Percentiles rank a stretch among this genome's conserved stretches.
These are phyloP conservation scores for Cyclostephanos tholiformis DNA, from an alignment of 108 stramenopile genomes.

Conservation along the genomic window DNA sequence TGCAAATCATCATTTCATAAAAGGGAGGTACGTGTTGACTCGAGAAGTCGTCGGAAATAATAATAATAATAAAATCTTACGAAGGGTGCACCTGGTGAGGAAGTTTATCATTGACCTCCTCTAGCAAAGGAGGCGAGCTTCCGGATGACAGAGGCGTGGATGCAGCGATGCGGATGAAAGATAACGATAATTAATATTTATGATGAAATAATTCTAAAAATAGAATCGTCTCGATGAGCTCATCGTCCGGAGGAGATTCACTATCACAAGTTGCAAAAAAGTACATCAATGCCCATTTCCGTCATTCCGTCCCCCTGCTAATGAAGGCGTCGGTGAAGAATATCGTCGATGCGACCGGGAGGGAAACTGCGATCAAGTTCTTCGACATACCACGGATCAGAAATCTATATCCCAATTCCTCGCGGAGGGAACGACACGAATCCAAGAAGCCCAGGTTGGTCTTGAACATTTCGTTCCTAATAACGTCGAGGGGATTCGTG, in stretches of 20 bases:
- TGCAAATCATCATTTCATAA: background rate
- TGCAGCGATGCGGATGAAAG: too few species aligned
- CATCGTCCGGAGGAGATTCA: too few species aligned
- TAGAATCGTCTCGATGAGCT: too few species aligned
- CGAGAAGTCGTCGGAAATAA: too few species aligned
- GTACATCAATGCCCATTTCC: background rate
- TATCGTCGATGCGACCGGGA: slow-evolving; percentile 94
- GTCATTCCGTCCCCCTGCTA: background rate
- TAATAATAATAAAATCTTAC: too few species aligned
- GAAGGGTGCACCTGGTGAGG: too few species aligned
- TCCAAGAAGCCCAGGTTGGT: slow-evolving; percentile 75
- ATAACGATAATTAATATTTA: too few species aligned
- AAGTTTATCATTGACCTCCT: too few species aligned
- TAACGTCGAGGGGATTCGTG: slow-evolving; percentile 97
- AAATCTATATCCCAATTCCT: slow-evolving; percentile 67
- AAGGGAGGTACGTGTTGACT: background rate
- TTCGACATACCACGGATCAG: slow-evolving; percentile 86
- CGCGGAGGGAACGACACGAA: slow-evolving; percentile 58
- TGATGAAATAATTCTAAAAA: too few species aligned
- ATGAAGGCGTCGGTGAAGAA: slow-evolving; percentile 94
- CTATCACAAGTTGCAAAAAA: background rate
- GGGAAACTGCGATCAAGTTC: slow-evolving; percentile 95
- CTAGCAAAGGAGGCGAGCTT: background rate
- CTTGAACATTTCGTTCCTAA: slow-evolving; percentile 99
- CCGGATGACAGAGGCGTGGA: too few species aligned